A percentile compares a stretch with the other conserved stretches of the same genome.
Conservation (phyloP, 352 stramenopile species). For the Plasmopara halstedii region DNA sequence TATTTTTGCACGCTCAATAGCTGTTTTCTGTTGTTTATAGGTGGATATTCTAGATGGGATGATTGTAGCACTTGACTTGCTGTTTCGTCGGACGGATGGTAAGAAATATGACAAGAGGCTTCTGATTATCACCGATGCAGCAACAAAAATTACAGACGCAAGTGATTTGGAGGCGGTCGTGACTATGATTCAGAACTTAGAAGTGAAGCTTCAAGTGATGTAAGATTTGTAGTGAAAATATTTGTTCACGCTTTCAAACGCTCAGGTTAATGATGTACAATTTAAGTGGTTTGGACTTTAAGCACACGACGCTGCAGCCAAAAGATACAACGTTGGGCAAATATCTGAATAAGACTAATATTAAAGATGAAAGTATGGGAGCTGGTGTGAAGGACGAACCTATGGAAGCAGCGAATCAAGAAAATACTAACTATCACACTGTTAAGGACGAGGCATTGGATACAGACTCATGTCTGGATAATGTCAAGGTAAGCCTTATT, state of each 20-base stretch:
- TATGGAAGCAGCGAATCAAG: slow-evolving; percentile 8
- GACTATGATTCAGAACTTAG: slow-evolving; percentile 70
- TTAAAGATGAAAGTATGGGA: slow-evolving; percentile 2
- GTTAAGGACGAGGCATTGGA: slow-evolving; percentile 23
- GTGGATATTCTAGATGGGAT: slow-evolving; percentile 73
- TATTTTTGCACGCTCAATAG: neutral
- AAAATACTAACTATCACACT: slow-evolving; percentile 1
- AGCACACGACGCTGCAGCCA: slow-evolving; percentile 30
- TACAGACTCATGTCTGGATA: neutral
- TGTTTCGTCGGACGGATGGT: slow-evolving; percentile 60
- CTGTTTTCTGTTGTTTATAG: slow-evolving; percentile 5
- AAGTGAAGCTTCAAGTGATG: slow-evolving; percentile 77
- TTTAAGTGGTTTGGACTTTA: slow-evolving; percentile 57
- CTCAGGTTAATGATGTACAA: neutral
- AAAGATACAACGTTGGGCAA: slow-evolving; percentile 22
- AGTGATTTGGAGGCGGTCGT: slow-evolving; percentile 61
- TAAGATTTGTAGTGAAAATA: slow-evolving; percentile 19
- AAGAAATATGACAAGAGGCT: slow-evolving; percentile 77
- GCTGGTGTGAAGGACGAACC: slow-evolving; percentile 9
- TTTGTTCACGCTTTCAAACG: neutral
- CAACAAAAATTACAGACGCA: slow-evolving; percentile 48
- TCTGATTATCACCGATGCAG: slow-evolving; percentile 71
- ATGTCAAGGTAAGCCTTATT: slow-evolving; percentile 16
- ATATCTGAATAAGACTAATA: slow-evolving; percentile 2
- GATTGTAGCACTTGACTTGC: slow-evolving; percentile 75